A percentile compares a stretch with the other conserved stretches of the same genome.
Conservation (phyloP, 2,329 filamentous ascomycete genomes). For the Sphaerostilbella broomeana region DNA sequence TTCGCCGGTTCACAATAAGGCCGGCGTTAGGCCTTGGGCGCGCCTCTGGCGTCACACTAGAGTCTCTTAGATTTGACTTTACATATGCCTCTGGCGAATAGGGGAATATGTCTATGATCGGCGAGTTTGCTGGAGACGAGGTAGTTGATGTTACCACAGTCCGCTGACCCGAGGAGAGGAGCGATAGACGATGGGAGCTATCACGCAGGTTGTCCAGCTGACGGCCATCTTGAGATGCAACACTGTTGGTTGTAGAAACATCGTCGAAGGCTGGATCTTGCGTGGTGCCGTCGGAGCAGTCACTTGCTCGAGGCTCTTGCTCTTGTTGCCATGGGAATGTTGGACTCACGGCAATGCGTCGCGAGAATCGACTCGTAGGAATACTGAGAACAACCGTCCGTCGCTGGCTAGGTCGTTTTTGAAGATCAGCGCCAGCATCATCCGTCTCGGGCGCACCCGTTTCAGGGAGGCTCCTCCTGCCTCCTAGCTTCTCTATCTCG, state of each 20-base stretch:
- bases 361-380: conserved; percentile 43
- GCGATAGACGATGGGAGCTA: conserved; percentile 51
- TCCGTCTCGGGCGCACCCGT: conserved; percentile 47
- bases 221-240: conserved; percentile 52
- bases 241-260: conserved; percentile 49
- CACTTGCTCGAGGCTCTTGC: conserved; percentile 9
- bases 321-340: conserved; percentile 13
- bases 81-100: conserved; percentile 17
- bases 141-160: conserved; percentile 53
- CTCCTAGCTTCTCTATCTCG: conserved; percentile 64
- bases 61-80: conserved; percentile 18
- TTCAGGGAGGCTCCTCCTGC: conserved; percentile 56
- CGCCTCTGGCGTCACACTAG: conserved; percentile 26
- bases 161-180: conserved; percentile 53
- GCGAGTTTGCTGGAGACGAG: conserved; percentile 53
- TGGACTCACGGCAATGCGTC: conserved; percentile 16
- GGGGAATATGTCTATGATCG: conserved; percentile 45
- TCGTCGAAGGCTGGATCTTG: conserved; percentile 45
- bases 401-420: conserved; percentile 38
- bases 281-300: conserved; percentile 17
- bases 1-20: conserved; percentile 44
- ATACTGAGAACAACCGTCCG: conserved; percentile 40
- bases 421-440: conserved; percentile 26
- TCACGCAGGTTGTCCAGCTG: conserved; percentile 53
- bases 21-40: conserved; percentile 46